Base-by-base conservation (phyloP, 2,329 filamentous ascomycete genomes). In the Whalleya microplaca region DNA sequence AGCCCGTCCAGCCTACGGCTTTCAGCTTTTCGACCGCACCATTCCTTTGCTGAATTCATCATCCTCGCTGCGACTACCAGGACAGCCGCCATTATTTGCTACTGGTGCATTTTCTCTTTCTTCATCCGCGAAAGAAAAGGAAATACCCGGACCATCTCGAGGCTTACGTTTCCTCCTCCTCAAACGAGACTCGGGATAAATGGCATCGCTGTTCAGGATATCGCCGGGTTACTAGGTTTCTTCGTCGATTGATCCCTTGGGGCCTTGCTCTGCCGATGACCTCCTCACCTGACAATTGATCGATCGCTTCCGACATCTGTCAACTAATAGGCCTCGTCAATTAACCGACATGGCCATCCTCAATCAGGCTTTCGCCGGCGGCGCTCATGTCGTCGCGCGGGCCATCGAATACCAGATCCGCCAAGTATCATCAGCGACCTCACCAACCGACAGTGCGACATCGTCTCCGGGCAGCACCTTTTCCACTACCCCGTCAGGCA, bases 311-410 rank as follows among this genome's bases (percentile, higher is more conserved):
- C 46, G 45, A 53, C 29, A 50, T 55, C n/a, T 37, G 23, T 41
- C 44, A 45, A 21, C 2, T 16, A 27, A 27, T 27, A 41, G n/a
- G 23, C n/a, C 40, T 49, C 54, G n/a, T 41, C 40, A 18, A 49
- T 42, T 44, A 52, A 49, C 45, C 48, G 64, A 55, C 51, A 78
- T 78, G 76, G 69, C 70, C 41, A 66, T 70, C 56, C 48, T 77
- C 53, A 67, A 77, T 48, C 68, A 74, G 51, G 67, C 72, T 44
- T 56, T 78, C 52, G 69, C 70, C 58, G 71, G 73, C 52, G 73
- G 72, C 52, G 72, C 69, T 41, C 63, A 73, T 46, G 62, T 76
- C 21, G 70, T 76, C 51, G 74, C 70, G 48, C 71, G 75, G 51
- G 70, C 69, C 45, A 69, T 73, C 45, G 66, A 68, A 56, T 58